A percentile compares a stretch with the other conserved stretches of the same genome.
These are phyloP conservation scores for Vitellaria paradoxa DNA, from an alignment of 179 eudicot species.

Conservation along the genomic window DNA sequence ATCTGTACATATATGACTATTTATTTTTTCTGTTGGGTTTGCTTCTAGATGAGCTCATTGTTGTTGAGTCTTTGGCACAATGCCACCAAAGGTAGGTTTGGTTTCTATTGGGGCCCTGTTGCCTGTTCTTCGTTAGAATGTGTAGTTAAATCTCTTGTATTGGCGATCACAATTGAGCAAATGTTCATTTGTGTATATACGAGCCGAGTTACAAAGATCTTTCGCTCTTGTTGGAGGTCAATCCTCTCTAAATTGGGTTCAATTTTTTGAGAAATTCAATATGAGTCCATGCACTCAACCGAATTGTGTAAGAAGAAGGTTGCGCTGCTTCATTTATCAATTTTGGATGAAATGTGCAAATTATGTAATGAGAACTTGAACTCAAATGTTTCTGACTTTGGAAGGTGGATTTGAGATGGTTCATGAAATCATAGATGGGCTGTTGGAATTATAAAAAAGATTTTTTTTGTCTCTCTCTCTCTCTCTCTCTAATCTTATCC, in stretches of 20 bases:
- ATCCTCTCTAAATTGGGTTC: neutral
- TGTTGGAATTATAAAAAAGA: too few species aligned
- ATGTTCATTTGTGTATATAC: conserved; percentile 10
- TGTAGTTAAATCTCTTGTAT: neutral
- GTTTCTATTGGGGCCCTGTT: neutral
- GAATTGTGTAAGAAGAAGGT: neutral
- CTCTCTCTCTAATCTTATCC: too few species aligned
- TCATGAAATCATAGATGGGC: too few species aligned
- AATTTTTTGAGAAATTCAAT: neutral
- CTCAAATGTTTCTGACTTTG: too few species aligned
- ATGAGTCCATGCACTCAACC: neutral
- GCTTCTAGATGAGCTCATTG: neutral
- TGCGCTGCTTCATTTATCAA: neutral
- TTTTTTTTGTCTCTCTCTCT: too few species aligned
- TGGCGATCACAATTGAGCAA: conserved; percentile 5
- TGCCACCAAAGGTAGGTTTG: neutral
- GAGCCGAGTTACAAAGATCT: neutral
- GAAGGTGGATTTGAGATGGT: too few species aligned
- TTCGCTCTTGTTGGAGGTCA: neutral
- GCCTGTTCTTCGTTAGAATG: neutral
- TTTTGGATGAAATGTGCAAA: too few species aligned
- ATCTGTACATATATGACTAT: conserved; percentile 20
- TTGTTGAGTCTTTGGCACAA: neutral
- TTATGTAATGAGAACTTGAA: too few species aligned
- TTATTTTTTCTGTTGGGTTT: neutral